Evolutionary conservation across 2,329 filamentous ascomycete species (phyloP).

Genomic region (Neopestalotiopsis clavispora): DNA sequence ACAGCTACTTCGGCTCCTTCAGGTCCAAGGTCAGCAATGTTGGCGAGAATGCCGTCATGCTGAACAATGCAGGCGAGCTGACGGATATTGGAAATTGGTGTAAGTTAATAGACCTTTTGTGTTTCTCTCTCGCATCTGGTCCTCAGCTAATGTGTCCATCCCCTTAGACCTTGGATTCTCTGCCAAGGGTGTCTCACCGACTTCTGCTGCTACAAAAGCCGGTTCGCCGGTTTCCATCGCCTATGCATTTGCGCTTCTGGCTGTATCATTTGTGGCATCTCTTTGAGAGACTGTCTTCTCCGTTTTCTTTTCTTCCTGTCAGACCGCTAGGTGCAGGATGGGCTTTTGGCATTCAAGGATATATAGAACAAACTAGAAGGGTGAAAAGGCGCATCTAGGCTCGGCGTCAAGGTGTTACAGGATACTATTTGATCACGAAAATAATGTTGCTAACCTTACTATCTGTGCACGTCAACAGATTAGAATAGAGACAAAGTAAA

Average conservation of each 20-base stretch:
- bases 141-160: not conserved
- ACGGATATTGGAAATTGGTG: constrained; percentile 82
- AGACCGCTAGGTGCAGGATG: too few species aligned
- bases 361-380: not conserved
- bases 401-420: not conserved
- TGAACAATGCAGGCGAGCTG: constrained; percentile 69
- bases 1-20: constrained; percentile 80
- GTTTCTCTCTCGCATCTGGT: not conserved
- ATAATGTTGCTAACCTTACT: not conserved
- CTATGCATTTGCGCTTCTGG: not conserved
- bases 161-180: constrained; percentile 54
- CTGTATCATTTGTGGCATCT: not conserved
- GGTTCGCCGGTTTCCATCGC: constrained; percentile 5
- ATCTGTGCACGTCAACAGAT: too few species aligned
- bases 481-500: too few species aligned
- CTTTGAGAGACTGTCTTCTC: not conserved
- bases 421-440: not conserved
- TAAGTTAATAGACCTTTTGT: not conserved
- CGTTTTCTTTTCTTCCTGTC: too few species aligned
- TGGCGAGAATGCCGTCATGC: constrained; percentile 73
- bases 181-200: constrained; percentile 50
- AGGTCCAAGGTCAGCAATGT: constrained; percentile 73
- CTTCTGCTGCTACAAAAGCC: constrained; percentile 18
- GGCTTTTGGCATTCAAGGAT: not conserved
- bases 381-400: not conserved